Conservation (phyloP, 2,329 filamentous ascomycete genomes). For the Pseudogymnoascus sp. region DNA sequence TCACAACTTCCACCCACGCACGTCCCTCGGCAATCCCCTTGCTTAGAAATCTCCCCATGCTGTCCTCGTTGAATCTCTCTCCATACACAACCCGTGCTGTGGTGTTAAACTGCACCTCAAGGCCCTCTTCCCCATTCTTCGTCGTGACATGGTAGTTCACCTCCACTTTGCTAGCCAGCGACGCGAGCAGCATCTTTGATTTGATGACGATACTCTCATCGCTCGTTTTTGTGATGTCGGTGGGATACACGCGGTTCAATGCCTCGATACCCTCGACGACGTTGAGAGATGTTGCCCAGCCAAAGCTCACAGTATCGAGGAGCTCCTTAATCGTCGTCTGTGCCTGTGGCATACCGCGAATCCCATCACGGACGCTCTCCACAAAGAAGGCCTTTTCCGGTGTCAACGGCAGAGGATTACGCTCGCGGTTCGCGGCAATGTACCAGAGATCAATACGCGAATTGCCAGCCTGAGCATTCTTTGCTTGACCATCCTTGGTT, state of each 20-base stretch:
- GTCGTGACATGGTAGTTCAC: constrained; percentile 50
- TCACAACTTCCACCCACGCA: constrained; percentile 48
- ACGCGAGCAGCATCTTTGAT: constrained; percentile 54
- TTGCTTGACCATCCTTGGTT: constrained; percentile 16
- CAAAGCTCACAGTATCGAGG: constrained; percentile 49
- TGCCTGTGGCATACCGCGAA: constrained; percentile 54
- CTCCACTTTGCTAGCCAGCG: constrained; percentile 62
- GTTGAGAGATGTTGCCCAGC: constrained; percentile 58
- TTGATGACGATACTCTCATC: constrained; percentile 59
- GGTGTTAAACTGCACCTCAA: constrained; percentile 48
- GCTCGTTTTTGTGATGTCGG: constrained; percentile 53
- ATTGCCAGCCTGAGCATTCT: constrained; percentile 29
- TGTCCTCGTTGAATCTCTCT: constrained; percentile 67
- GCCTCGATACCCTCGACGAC: constrained; percentile 55
- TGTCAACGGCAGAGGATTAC: constrained; percentile 48
- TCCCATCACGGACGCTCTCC: constrained; percentile 60
- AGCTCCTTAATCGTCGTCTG: constrained; percentile 51
- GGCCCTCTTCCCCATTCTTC: constrained; percentile 38
- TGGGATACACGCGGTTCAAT: constrained; percentile 59
- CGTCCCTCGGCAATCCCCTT: constrained; percentile 42
- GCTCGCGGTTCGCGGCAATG: constrained; percentile 51
- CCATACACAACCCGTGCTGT: constrained; percentile 65
- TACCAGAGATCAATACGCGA: constrained; percentile 63
- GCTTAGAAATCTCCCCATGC: constrained; percentile 65
- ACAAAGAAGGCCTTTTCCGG: constrained; percentile 70